Evolutionary conservation across 495 filamentous ascomycete genomes (phyloP), one percentile per base, ranked within the genome.

Genomic region (Podospora pseudoanserina): DNA sequence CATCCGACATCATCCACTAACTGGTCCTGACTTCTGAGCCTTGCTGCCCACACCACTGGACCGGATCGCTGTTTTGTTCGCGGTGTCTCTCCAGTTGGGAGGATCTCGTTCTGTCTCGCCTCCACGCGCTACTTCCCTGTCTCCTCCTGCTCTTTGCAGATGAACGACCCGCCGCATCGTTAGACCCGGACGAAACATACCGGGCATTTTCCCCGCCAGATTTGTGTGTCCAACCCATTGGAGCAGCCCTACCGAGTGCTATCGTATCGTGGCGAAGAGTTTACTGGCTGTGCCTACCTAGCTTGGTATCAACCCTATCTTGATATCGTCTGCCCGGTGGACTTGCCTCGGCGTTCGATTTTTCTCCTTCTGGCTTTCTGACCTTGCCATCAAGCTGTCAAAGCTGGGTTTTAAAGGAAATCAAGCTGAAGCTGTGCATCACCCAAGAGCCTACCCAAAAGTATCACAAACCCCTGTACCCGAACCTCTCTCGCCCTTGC

Each of bases 401-500:
- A 49, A 13, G 39, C 9, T 49, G 39, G 39, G 7, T 49, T 49
- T 49, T 49, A 49, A 49, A 16, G 1, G 15, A 11, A 11, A 49
- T 49, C 39, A 49, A 49, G 39, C 15, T 5, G 39, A 49, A 49
- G 39, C 13, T 49, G 39, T 13, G 39, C 39, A 49, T 11, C 39
- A 49, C 39, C 13, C 15, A 11, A 49, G 39, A 49, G 39, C 39
- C 2, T 49, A 32, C 13, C 39, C 39, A 49, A 49, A 11, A 23
- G 23, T 23, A 23, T 23, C 1, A 23, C 23, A 23, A 1, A 49
- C 39, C 39, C 39, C 39, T 49, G 39, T 49, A 49, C 39, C 39
- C 39, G 15, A 49, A 49, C 39, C 39, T 49, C 39, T 18, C 9
- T 58, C 64, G 60, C 64, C 60, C 27, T 69, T 62, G 66, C 60